Evolutionary conservation across 1,284 basidiomycete genomes (phyloP).

Genomic region (Golubevia sp.): DNA sequence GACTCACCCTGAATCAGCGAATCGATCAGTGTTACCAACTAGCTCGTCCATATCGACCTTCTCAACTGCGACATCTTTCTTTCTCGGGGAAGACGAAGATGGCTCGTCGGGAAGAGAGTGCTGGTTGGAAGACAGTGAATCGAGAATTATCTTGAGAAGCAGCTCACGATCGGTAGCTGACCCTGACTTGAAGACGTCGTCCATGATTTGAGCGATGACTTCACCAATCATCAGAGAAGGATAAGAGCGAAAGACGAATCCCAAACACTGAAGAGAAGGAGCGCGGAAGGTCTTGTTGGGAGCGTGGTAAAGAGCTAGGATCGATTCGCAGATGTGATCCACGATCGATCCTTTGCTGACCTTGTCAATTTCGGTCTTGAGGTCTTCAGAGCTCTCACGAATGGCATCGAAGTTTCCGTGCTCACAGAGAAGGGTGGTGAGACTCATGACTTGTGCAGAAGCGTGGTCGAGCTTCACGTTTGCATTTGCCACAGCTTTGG

Average conservation of each 20-base stretch:
- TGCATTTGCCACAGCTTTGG: slow-evolving; percentile 16
- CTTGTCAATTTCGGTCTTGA: slow-evolving; percentile 66
- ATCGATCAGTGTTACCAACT: slow-evolving; percentile 88
- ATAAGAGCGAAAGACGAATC: slow-evolving; percentile 85
- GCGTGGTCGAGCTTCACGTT: slow-evolving; percentile 26
- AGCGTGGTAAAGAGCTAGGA: slow-evolving; percentile 74
- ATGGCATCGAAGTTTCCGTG: slow-evolving; percentile 83
- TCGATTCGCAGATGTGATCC: slow-evolving; percentile 77
- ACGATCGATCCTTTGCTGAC: slow-evolving; percentile 74
- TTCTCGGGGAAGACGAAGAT: slow-evolving; percentile 2
- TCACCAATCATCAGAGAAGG: slow-evolving; percentile 83
- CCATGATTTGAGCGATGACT: slow-evolving; percentile 81
- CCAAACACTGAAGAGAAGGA: slow-evolving; percentile 77
- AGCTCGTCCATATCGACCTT: slow-evolving; percentile 75
- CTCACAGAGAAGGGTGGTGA: slow-evolving; percentile 73
- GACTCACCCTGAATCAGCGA: slow-evolving; percentile 89
- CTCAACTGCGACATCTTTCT: slow-evolving; percentile 68
- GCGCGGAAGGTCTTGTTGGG: slow-evolving; percentile 68
- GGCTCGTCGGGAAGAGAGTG: slow-evolving; percentile 5
- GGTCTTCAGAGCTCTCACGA: slow-evolving; percentile 56
- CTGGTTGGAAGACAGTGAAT: slow-evolving; percentile 49
- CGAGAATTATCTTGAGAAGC: slow-evolving; percentile 83
- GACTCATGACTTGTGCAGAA: slow-evolving; percentile 31
- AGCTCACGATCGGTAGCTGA: slow-evolving; percentile 75
- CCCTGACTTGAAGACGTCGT: slow-evolving; percentile 75